Conservation (phyloP, 2,329 filamentous ascomycete genomes). For the Drechslerella dactyloides region DNA sequence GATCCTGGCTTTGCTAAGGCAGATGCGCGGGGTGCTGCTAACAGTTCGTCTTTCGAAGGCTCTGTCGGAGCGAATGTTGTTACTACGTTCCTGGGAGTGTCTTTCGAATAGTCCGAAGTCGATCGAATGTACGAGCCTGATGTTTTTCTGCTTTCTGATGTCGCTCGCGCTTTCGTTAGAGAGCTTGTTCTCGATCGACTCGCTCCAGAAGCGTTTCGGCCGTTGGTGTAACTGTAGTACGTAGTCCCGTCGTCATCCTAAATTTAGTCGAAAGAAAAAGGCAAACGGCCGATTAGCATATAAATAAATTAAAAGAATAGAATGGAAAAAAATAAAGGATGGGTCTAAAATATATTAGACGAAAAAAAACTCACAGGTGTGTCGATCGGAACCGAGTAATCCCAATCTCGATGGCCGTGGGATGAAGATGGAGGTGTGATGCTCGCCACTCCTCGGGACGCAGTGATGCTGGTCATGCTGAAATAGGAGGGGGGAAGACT, state of each 20-base stretch:
- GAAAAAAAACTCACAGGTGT: conserved; percentile 26
- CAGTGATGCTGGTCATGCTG: conserved; percentile 38
- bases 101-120: conserved; percentile 38
- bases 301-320: background rate
- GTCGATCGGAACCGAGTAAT: conserved; percentile 54
- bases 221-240: conserved; percentile 44
- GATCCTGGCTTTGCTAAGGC: conserved; percentile 17
- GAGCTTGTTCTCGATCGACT: conserved; percentile 42
- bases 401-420: conserved; percentile 53
- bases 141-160: conserved; percentile 21
- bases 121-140: conserved; percentile 33
- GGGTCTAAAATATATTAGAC: background rate
- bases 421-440: conserved; percentile 55
- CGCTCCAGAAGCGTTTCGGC: conserved; percentile 19
- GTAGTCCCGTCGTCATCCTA: conserved; percentile 47
- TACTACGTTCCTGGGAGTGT: conserved; percentile 30
- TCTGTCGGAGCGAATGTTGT: conserved; percentile 2
- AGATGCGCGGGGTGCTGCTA: conserved; percentile 33
- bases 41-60: conserved; percentile 26
- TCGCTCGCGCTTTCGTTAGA: conserved; percentile 28
- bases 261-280: background rate
- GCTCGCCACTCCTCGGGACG: conserved; percentile 49
- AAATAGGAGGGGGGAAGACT: conserved; percentile 10
- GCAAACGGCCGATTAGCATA: conserved; percentile 20
- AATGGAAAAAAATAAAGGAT: background rate